Conservation (phyloP, 164 flowering plant species). For the Santalum album region DNA sequence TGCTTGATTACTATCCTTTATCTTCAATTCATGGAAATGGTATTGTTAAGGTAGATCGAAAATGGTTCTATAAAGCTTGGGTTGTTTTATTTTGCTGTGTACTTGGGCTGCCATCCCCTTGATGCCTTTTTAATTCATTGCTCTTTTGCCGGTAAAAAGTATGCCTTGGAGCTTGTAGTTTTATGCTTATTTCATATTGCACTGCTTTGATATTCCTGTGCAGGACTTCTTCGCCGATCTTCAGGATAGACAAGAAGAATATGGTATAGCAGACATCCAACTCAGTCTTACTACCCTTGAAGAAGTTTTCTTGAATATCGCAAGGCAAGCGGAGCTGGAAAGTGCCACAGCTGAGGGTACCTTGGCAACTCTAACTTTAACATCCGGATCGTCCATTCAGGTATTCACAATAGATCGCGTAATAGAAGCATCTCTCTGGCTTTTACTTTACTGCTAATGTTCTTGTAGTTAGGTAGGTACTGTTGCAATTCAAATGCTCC, state of each 20-base stretch:
- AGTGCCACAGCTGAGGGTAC: constrained; percentile 70
- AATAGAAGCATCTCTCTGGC: neutral
- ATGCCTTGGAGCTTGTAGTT: too few relatives aligned
- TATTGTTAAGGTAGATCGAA: too few relatives aligned
- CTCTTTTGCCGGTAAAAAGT: too few relatives aligned
- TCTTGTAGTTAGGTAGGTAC: neutral
- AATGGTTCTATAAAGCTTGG: too few relatives aligned
- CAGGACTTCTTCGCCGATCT: constrained; percentile 53
- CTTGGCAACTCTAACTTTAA: constrained; percentile 45
- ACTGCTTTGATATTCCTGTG: neutral
- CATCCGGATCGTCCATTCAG: constrained; percentile 56
- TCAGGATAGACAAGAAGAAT: constrained; percentile 67
- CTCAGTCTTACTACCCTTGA: constrained; percentile 89
- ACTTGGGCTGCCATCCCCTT: too few relatives aligned
- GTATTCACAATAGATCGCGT: constrained; percentile 19
- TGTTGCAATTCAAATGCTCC: too few relatives aligned
- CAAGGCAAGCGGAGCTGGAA: constrained; percentile 84
- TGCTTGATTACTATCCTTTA: too few relatives aligned
- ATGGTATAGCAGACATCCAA: constrained; percentile 83
- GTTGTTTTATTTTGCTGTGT: too few relatives aligned
- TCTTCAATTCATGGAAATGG: too few relatives aligned
- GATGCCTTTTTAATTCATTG: too few relatives aligned
- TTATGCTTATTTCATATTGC: too few relatives aligned
- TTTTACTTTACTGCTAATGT: neutral
- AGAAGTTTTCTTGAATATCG: constrained; percentile 94